Evolutionary conservation across 345 rosid species (phyloP), one percentile per base, ranked within the genome.

Genomic region (Toxicodendron radicans): DNA sequence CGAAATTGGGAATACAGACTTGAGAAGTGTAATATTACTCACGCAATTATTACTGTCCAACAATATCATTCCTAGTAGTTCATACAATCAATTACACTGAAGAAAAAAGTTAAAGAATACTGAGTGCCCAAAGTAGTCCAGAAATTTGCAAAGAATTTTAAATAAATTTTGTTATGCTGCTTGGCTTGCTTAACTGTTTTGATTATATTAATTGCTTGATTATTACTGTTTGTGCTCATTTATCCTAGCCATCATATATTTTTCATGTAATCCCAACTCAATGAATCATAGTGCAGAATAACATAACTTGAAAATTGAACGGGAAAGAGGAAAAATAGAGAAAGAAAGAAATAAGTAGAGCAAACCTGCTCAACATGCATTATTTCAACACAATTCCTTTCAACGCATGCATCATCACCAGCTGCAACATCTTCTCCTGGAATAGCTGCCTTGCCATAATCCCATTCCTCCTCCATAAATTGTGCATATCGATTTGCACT

Each of bases 401-500:
- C 81, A 58, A n/a, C 17, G 61, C 48, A 27, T 21, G 74, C 72
- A 32, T 76, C 83, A 45, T 80, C 82, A 71, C 69, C 78, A 24
- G 71, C 64, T 30, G 66, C 82, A 30, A 54, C 85, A 65, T 83
- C 92, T 46, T 81, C 85, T 67, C 97, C 91, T 3, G 95, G 97
- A 71, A 90, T 68, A 77, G 86, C 78, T 64, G 76, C 70, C 65
- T 54, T 71, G 64, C 69, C 86, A 84, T 90, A 92, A 74, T 86
- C 84, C 94, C 95, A 90, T 81, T 92, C 95, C 71, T 87, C 97
- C 77, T 92, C 95, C 45, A 86, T 21, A 64, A 90, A 92, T 1
- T 92, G 95, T 0, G 97, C 97, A 82, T 92, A 90, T 43, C 93
- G 85, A 63, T 86, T 88, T 72, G 91, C 97, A 64, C 83, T 91